phyloP scores from a whole-genome alignment of 129 eudicot genomes.

The Chrysanthemum lavandulifolium region DNA sequence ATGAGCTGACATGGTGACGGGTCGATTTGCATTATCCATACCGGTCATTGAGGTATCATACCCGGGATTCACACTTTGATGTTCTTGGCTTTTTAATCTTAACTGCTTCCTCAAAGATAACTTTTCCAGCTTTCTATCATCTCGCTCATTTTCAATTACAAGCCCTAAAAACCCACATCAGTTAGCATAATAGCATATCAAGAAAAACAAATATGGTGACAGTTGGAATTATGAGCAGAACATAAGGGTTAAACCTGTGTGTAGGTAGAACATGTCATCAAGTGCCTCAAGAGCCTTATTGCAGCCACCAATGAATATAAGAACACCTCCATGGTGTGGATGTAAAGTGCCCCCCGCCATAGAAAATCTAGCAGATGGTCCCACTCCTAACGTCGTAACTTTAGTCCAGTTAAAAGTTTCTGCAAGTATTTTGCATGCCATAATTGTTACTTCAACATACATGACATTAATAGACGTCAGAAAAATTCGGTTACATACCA shows the following conservation, averaged over 20 bases:
- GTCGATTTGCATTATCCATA: slow-evolving; percentile 41
- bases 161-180: slow-evolving; percentile 53
- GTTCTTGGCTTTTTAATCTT: slow-evolving; percentile 80
- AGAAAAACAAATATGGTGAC: background rate
- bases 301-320: slow-evolving; percentile 90
- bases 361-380: slow-evolving; percentile 96
- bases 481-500: slow-evolving; percentile 49
- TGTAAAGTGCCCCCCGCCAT: slow-evolving; percentile 93
- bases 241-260: slow-evolving; percentile 56
- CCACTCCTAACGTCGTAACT: slow-evolving; percentile 61
- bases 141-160: slow-evolving; percentile 57
- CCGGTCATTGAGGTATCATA: slow-evolving; percentile 41
- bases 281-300: slow-evolving; percentile 90
- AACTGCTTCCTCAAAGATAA: slow-evolving; percentile 84
- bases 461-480: too few species aligned
- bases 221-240: background rate
- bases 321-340: slow-evolving; percentile 74
- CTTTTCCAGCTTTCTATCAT: slow-evolving; percentile 79
- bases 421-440: slow-evolving; percentile 28
- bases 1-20: slow-evolving; percentile 39
- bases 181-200: background rate
- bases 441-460: too few species aligned
- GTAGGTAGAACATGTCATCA: slow-evolving; percentile 83
- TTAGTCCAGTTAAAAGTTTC: slow-evolving; percentile 79
- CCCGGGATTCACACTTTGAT: slow-evolving; percentile 38